phyloP scores from a whole-genome alignment of 768 basidiomycete species.

The Termitomyces sp. region DNA sequence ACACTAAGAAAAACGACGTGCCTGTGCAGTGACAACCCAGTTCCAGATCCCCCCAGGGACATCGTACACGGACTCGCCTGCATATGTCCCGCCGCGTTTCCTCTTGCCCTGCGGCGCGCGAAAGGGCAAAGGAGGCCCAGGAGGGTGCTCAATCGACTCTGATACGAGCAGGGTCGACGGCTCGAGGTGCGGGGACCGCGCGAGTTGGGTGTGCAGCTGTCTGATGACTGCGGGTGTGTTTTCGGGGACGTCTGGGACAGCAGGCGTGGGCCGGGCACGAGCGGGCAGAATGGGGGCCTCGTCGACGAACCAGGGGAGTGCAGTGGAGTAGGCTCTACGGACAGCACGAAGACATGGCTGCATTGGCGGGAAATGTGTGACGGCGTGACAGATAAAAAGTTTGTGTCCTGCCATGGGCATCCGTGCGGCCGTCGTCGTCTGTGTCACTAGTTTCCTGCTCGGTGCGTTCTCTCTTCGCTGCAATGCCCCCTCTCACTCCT shows the following conservation, averaged over 20 bases:
- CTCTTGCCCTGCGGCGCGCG: slow-evolving; percentile 56
- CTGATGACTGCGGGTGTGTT: slow-evolving; percentile 48
- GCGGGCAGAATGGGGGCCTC: slow-evolving; percentile 20
- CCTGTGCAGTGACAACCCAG: slow-evolving; percentile 75
- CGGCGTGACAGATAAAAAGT: slow-evolving; percentile 11
- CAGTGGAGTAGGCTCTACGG: slow-evolving; percentile 9
- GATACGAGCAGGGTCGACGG: slow-evolving; percentile 49
- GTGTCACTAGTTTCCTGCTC: slow-evolving; percentile 74
- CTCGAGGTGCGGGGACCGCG: slow-evolving; percentile 66
- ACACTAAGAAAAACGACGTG: slow-evolving; percentile 18
- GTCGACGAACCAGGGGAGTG: slow-evolving; percentile 69
- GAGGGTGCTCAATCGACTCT: slow-evolving; percentile 41
- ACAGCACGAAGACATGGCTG: slow-evolving; percentile 11
- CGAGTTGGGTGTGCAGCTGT: slow-evolving; percentile 52
- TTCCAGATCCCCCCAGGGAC: slow-evolving; percentile 61
- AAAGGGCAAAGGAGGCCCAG: slow-evolving; percentile 58
- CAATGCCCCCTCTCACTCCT: neutral
- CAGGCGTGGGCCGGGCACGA: slow-evolving; percentile 21
- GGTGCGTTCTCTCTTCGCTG: slow-evolving; percentile 36
- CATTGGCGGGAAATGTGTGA: slow-evolving; percentile 11
- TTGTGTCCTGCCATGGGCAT: slow-evolving; percentile 47
- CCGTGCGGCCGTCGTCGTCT: slow-evolving; percentile 70
- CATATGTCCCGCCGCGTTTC: slow-evolving; percentile 61
- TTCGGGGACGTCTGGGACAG: slow-evolving; percentile 39
- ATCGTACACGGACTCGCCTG: slow-evolving; percentile 54